Percentiles rank a stretch among this genome's conserved stretches.
Conservation (phyloP, 352 stramenopile species). For the Phytopythium kandeliae region DNA sequence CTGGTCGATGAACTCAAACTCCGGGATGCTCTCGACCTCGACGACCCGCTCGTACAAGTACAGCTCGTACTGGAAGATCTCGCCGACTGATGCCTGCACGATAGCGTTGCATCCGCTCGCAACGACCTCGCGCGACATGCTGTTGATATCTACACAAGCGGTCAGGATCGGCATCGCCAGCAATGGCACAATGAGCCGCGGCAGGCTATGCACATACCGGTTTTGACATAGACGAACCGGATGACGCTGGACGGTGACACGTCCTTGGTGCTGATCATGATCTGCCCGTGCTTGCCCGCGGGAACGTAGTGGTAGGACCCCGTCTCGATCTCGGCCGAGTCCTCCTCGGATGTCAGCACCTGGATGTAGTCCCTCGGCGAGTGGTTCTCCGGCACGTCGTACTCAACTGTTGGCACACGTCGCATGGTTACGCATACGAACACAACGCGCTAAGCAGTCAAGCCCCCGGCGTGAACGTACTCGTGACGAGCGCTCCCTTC, state of each 20-base stretch:
- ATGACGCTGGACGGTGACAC: conserved; percentile 60
- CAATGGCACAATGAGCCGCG: too few species aligned
- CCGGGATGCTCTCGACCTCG: conserved; percentile 81
- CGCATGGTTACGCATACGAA: conserved; percentile 3
- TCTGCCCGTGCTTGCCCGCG: conserved; percentile 47
- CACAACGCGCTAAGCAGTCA: neutral
- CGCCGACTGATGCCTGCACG: conserved; percentile 74
- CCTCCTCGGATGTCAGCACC: conserved; percentile 69
- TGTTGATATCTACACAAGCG: conserved; percentile 65
- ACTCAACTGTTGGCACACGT: conserved; percentile 49
- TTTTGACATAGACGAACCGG: conserved; percentile 84
- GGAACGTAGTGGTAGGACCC: conserved; percentile 76
- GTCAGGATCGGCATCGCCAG: neutral
- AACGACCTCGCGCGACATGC: conserved; percentile 74
- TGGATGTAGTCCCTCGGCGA: conserved; percentile 86
- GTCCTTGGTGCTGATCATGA: conserved; percentile 76
- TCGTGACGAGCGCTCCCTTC: conserved; percentile 77
- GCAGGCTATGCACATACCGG: conserved; percentile 19
- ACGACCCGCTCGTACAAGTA: conserved; percentile 85
- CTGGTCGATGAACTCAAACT: conserved; percentile 87
- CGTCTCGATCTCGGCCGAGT: conserved; percentile 67
- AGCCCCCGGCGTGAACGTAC: conserved; percentile 22
- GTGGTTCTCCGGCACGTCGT: conserved; percentile 72
- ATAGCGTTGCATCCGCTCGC: conserved; percentile 82
- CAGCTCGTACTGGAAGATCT: conserved; percentile 88